phyloP scores from a whole-genome alignment of 768 basidiomycete species.

The Phlebiopsis flavidoalba region DNA sequence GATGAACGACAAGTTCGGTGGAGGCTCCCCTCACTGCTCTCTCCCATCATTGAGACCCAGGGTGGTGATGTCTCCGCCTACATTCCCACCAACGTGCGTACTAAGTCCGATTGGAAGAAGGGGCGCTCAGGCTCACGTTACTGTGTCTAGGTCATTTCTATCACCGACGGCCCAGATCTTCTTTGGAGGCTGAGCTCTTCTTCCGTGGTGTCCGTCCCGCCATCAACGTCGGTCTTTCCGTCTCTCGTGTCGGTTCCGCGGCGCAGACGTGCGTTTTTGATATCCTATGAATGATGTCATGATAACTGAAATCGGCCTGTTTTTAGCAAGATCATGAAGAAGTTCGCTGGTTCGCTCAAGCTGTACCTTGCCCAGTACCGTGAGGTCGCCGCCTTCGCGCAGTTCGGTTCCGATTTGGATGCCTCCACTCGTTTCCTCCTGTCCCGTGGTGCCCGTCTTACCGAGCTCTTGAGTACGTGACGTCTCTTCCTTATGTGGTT shows the following conservation, averaged over 20 bases:
- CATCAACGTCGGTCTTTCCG: constrained; percentile 99
- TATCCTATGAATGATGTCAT: neutral
- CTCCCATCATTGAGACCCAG: constrained; percentile 99
- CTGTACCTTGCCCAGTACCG: constrained; percentile 99
- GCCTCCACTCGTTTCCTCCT: constrained; percentile 99
- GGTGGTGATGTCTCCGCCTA: constrained; percentile 99
- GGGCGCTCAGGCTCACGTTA: constrained; percentile 8
- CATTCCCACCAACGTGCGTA: constrained; percentile 84
- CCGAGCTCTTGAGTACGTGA: constrained; percentile 83
- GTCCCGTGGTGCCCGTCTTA: constrained; percentile 95
- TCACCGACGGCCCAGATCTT: constrained; percentile 99
- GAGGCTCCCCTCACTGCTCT: constrained; percentile 98
- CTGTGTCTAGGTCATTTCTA: constrained; percentile 83
- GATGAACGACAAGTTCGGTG: constrained; percentile 99
- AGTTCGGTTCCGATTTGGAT: constrained; percentile 99
- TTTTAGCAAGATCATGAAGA: constrained; percentile 96
- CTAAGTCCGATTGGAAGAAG: constrained; percentile 1
- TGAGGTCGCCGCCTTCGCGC: constrained; percentile 99
- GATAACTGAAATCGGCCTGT: neutral
- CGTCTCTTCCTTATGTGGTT: neutral
- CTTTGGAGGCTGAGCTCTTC: constrained; percentile 99
- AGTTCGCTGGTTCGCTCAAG: constrained; percentile 99
- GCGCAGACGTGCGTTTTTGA: constrained; percentile 86
- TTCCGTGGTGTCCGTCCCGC: constrained; percentile 99
- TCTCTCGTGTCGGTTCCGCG: constrained; percentile 99